Evolutionary conservation across 345 rosid genomes (phyloP).

Genomic region (Eucalyptus curtisii): DNA sequence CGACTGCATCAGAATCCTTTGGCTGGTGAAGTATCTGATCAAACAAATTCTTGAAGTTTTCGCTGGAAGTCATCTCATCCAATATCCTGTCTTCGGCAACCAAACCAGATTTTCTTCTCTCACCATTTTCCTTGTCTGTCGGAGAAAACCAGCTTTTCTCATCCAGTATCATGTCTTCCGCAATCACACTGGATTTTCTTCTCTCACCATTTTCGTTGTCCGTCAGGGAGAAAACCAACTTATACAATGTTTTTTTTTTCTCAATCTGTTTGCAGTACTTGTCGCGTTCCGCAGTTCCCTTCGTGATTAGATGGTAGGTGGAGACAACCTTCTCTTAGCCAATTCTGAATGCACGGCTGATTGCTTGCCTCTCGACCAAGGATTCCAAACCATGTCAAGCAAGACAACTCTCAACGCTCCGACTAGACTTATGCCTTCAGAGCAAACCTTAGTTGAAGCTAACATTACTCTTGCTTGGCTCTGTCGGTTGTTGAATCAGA

Average conservation of each 20-base stretch:
- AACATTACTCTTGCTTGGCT: conserved; percentile 48
- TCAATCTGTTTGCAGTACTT: conserved; percentile 32
- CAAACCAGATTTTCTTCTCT: not conserved
- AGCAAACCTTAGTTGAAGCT: conserved; percentile 62
- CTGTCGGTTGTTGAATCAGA: conserved; percentile 36
- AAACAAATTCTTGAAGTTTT: conserved; percentile 4
- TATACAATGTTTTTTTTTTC: conserved; percentile 32
- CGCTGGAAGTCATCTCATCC: conserved; percentile 9
- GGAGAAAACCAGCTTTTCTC: conserved; percentile 41
- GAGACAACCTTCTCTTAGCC: conserved; percentile 55
- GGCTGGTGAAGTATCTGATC: conserved; percentile 17
- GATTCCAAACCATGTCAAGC: conserved; percentile 87
- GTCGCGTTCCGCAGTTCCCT: conserved; percentile 32
- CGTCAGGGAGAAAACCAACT: conserved; percentile 32
- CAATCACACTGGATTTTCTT: not conserved
- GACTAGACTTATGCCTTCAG: conserved; percentile 60
- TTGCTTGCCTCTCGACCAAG: conserved; percentile 76
- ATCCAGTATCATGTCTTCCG: conserved; percentile 17
- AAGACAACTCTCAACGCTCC: conserved; percentile 75
- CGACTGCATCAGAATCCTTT: conserved; percentile 3
- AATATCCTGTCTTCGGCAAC: conserved; percentile 15
- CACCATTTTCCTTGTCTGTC: not conserved
- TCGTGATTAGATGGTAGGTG: conserved; percentile 51
- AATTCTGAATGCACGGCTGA: conserved; percentile 54
- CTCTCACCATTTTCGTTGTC: not conserved